These are phyloP conservation scores for Hordeum pubiflorum DNA, from an alignment of 202 grass and related monocot genomes.

Conservation along the genomic window DNA sequence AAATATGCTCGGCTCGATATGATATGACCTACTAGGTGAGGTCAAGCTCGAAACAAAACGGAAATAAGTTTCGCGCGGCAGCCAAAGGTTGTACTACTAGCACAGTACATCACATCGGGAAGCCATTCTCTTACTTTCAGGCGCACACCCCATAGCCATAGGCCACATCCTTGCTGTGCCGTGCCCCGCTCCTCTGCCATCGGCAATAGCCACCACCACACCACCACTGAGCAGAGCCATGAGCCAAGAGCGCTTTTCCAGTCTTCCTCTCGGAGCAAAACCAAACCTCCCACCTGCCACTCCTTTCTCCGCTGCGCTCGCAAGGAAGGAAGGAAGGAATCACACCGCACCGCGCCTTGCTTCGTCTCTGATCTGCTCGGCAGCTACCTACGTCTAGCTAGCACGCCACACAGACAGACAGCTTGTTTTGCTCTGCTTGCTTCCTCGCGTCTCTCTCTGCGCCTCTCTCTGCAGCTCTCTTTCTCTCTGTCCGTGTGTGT, in stretches of 20 bases:
- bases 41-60: background rate
- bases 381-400: background rate
- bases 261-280: background rate
- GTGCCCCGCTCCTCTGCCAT: background rate
- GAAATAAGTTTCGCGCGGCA: too few species aligned
- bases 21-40: background rate
- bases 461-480: background rate
- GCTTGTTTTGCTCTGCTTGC: background rate
- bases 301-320: background rate
- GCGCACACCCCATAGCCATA: background rate
- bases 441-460: background rate
- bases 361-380: background rate
- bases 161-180: background rate
- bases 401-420: background rate
- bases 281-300: background rate
- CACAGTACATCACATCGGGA: too few species aligned
- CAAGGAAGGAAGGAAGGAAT: conserved; percentile 27
- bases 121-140: conserved; percentile 6
- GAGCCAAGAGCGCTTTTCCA: background rate
- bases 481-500: background rate
- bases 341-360: background rate
- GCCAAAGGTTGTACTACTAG: too few species aligned
- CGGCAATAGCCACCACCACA: background rate
- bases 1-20: background rate
- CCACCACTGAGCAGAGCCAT: background rate